Evolutionary conservation across 768 basidiomycete genomes (phyloP), one percentile per base, ranked within the genome.

Genomic region (Mycena pura): DNA sequence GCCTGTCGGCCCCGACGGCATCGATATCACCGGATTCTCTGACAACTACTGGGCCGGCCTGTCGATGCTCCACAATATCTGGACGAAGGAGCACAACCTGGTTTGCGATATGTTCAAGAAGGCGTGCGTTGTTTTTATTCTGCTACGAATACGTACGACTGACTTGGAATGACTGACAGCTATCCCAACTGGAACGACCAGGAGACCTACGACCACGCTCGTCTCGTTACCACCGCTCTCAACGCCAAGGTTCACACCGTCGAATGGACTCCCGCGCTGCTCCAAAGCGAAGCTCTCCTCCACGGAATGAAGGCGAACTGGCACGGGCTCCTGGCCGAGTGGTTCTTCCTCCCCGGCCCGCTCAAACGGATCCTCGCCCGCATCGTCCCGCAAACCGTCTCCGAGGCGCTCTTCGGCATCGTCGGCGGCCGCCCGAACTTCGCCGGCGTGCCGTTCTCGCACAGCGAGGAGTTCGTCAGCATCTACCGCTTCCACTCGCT

Each of bases 231-330:
- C 6, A 50, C 58, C 10, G 63, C 63, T 3, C 50, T 64, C 39
- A 64, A 64, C 21, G 58, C 63, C 41, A 64, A 64, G n/a, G 46
- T 64, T 22, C 63, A 64, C 53, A 64, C 63, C 14, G 57, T 64
- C 25, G 63, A 64, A 34, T 64, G 63, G 63, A 64, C 63, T 2
- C 57, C 63, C 11, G 63, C 63, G 6, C 36, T 64, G 3, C 24
- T 64, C 13, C 53, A 55, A 7, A 44, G 56, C 25, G 47, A 50
- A 0, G 57, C 60, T 43, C 58, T 64, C 9, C 9, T 60, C n/a
- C n/a, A 1, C 10, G 47, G 47, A 2, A 60, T 64, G 57, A 19
- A 60, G 7, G 27, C 48, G 19, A 64, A 64, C 53, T 60, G 63
- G 63, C 32, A 56, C 54, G 63, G 63, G 8, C 31, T 64, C 9